Evolutionary conservation across 495 filamentous ascomycete species (phyloP).

Genomic region (Penicillium alfredii): DNA sequence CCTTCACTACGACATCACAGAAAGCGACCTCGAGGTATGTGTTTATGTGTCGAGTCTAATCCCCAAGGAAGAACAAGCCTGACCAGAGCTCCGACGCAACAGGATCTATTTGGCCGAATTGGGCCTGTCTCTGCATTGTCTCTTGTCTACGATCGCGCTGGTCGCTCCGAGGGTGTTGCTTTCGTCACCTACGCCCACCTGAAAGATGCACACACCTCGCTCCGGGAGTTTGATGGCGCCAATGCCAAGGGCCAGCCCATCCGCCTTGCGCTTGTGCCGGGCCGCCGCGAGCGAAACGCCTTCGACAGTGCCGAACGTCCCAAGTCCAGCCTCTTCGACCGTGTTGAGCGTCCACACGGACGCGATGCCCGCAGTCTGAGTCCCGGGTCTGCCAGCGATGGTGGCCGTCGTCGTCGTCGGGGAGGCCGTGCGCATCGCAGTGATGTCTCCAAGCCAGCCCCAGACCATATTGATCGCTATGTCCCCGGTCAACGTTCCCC

Average conservation of each 20-base stretch:
- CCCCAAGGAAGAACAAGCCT: background rate
- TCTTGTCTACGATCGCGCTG: conserved; percentile 81
- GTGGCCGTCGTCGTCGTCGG: conserved; percentile 38
- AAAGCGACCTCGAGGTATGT: conserved; percentile 75
- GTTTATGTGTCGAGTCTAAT: background rate
- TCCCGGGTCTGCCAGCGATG: conserved; percentile 29
- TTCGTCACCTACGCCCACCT: conserved; percentile 72
- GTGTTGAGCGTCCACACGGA: conserved; percentile 52
- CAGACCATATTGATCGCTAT: conserved; percentile 77
- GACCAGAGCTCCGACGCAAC: background rate
- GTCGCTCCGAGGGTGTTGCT: conserved; percentile 81
- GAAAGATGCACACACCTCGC: conserved; percentile 65
- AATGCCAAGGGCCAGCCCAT: conserved; percentile 94
- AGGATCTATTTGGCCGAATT: conserved; percentile 79
- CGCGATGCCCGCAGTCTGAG: conserved; percentile 38
- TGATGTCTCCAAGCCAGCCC: conserved; percentile 62
- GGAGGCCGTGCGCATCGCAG: conserved; percentile 45
- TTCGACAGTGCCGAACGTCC: conserved; percentile 55
- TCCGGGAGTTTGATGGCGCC: conserved; percentile 79
- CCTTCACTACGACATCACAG: conserved; percentile 87
- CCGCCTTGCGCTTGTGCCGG: conserved; percentile 61
- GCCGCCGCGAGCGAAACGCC: conserved; percentile 50
- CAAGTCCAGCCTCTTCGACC: conserved; percentile 67
- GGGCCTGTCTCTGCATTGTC: conserved; percentile 65
- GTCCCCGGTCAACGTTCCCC: conserved; percentile 55